Conservation (phyloP, 441 rosid genomes). For the Brassica balearica region DNA sequence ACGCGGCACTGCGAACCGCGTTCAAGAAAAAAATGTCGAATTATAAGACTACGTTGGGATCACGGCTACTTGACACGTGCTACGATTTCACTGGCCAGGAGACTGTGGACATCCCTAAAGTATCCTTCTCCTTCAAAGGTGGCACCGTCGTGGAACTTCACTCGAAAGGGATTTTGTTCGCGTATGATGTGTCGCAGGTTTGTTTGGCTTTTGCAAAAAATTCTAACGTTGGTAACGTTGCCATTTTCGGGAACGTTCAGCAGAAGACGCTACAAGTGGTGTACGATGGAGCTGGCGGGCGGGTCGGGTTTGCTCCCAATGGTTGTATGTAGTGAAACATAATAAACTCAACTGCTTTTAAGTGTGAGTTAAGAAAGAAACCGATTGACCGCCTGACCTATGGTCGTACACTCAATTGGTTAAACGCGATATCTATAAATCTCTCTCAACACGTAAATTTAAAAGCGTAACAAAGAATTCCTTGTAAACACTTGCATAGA, state of each 20-base stretch:
- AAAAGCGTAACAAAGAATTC: no score
- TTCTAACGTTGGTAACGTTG: constrained; percentile 42
- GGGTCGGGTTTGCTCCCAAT: constrained; percentile 69
- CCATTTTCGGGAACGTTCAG: constrained; percentile 79
- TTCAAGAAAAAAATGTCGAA: constrained; percentile 57
- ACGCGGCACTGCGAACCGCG: constrained; percentile 48
- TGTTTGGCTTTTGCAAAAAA: constrained; percentile 85
- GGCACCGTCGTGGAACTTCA: constrained; percentile 52
- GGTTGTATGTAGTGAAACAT: constrained; percentile 50
- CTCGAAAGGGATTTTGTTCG: constrained; percentile 49
- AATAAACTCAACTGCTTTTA: no score
- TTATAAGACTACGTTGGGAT: constrained; percentile 52
- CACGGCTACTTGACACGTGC: no score
- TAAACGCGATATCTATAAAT: no score
- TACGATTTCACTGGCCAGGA: constrained; percentile 48
- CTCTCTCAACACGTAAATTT: no score
- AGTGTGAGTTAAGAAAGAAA: no score
- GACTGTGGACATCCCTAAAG: constrained; percentile 50
- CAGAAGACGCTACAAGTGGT: constrained; percentile 72
- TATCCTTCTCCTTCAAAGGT: constrained; percentile 58
- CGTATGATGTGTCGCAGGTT: constrained; percentile 47
- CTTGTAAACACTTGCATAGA: no score
- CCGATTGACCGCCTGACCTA: no score
- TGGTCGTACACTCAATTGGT: no score
- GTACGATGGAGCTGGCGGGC: constrained; percentile 60